Percentiles rank a stretch among this genome's conserved stretches.
phyloP scores from a whole-genome alignment of 202 grass and related monocot species.

The Zoysia matrella region DNA sequence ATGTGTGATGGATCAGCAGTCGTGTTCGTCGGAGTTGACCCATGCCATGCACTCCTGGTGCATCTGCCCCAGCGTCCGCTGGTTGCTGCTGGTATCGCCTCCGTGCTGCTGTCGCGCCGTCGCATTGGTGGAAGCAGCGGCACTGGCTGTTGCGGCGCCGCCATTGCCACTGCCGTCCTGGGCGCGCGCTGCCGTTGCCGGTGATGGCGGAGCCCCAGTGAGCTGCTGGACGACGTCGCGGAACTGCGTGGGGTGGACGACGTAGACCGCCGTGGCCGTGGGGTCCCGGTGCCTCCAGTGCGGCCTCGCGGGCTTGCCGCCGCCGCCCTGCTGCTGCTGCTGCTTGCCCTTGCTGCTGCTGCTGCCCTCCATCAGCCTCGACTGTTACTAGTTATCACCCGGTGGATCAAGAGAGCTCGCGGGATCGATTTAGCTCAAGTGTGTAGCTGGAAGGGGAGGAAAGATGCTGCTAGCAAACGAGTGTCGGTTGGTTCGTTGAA shows the following conservation, averaged over 20 bases:
- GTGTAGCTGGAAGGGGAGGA: not conserved
- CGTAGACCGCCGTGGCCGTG: conserved; percentile 42
- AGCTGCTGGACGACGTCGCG: conserved; percentile 65
- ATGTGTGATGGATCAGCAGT: not conserved
- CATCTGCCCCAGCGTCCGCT: conserved; percentile 46
- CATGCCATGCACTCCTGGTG: conserved; percentile 35
- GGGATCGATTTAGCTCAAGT: not conserved
- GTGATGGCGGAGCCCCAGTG: conserved; percentile 35
- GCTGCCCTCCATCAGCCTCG: not conserved
- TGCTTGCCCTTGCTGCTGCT: not conserved
- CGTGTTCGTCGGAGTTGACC: conserved; percentile 11
- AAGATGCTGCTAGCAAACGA: too few relatives aligned
- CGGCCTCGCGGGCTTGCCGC: conserved; percentile 5
- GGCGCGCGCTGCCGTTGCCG: not conserved
- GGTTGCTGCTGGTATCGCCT: not conserved
- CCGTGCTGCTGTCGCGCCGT: not conserved
- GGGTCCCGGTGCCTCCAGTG: conserved; percentile 46
- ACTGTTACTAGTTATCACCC: not conserved
- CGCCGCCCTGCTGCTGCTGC: not conserved
- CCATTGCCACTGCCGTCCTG: not conserved
- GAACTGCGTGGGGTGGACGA: conserved; percentile 54
- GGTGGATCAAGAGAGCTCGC: not conserved
- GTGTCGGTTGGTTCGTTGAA: not conserved
- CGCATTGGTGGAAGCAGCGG: not conserved
- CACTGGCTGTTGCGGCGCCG: not conserved